Evolutionary conservation across 495 filamentous ascomycete genomes (phyloP).

Genomic region (Podospora pseudoanserina): DNA sequence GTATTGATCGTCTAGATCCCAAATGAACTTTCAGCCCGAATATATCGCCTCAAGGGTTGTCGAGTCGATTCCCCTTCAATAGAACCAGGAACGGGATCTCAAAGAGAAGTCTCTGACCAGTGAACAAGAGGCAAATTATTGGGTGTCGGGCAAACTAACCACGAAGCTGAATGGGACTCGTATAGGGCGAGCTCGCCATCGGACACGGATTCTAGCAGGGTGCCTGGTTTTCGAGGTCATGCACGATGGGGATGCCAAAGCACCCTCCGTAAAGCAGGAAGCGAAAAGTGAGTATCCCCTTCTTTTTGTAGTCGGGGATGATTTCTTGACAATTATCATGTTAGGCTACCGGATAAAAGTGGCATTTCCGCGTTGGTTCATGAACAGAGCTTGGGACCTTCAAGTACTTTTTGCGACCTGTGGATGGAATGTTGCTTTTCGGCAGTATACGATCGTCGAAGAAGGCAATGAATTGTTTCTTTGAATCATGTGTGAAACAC

Average conservation of each 20-base stretch:
- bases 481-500: not conserved
- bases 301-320: not conserved
- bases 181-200: not conserved
- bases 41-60: not conserved
- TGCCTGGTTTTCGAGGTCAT: not conserved
- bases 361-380: not conserved
- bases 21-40: not conserved
- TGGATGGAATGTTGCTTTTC: not conserved
- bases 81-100: not conserved
- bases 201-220: not conserved
- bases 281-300: not conserved
- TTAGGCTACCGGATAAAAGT: not conserved
- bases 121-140: not conserved
- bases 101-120: not conserved
- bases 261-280: not conserved
- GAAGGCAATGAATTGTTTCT: not conserved
- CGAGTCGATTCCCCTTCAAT: not conserved
- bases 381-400: not conserved
- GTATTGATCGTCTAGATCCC: not conserved
- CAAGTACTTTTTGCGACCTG: not conserved
- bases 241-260: not conserved
- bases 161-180: not conserved
- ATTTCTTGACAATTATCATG: not conserved
- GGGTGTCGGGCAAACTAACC: not conserved
- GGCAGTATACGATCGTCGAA: not conserved